Evolutionary conservation across 139 green algal genomes (phyloP), one percentile per base, ranked within the genome.

Genomic region (Prasinococcaceae sp.): DNA sequence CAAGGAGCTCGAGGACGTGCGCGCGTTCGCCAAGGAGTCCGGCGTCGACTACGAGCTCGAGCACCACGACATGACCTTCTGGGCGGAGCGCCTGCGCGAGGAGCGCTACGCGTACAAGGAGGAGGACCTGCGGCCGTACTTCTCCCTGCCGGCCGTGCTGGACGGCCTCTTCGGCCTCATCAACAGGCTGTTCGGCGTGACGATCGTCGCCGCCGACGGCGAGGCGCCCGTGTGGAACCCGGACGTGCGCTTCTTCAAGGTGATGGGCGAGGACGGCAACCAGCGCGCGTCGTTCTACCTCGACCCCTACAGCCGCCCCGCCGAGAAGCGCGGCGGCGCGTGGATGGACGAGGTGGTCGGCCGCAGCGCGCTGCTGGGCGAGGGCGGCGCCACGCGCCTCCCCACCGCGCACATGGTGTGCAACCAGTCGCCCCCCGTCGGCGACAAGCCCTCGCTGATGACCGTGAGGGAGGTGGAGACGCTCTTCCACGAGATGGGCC

Each of bases 391-490:
- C 2, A 76, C 87, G 27, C 81, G 88, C 2, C 83, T 97, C 46
- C 88, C 88, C 23, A 74, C 90, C 4, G 89, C 84, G 5, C 88
- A 95, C 74, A 95, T 97, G 86, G 88, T 96, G 30, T 87, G 80
- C 76, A 90, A 95, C 69, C 82, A 95, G 69, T 83, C 74, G 23
- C 84, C 85, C 4, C 88, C 88, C 6, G 58, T 96, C 4, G 86
- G 76, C 25, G 78, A 74, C 48, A 73, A 93, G 58, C 88, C 88
- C 45, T 82, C 61, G 37, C 73, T 97, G 14, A 96, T 97, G 88
- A 97, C 88, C 16, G 95, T 94, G 76, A 55, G 79, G 25, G 69
- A 74, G 60, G 88, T 96, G 43, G 88, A 96, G 78, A 97, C 88
- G 8, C 70, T 97, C 16, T 95, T 95, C 72, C 87, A 96, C 69